Evolutionary conservation across 1,139 yeast genomes (phyloP).

Genomic region (Geotrichum citri-aurantii): DNA sequence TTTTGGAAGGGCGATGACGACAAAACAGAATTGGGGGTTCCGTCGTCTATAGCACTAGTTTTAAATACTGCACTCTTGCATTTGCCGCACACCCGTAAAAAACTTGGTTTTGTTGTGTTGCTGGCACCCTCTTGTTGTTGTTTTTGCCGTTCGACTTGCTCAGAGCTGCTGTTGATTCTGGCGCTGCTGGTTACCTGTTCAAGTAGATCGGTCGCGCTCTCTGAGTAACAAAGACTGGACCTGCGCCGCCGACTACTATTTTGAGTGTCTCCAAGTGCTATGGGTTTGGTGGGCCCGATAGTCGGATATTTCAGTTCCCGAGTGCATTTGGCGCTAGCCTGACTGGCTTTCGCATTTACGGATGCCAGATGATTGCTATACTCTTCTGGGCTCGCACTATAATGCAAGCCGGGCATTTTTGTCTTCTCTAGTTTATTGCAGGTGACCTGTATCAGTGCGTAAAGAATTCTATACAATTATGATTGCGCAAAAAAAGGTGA

Average conservation of each 20-base stretch:
- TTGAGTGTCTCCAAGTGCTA: neutral
- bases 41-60: neutral
- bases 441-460: neutral
- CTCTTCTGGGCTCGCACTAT: neutral
- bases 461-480: conserved; percentile 10
- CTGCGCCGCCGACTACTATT: conserved; percentile 15
- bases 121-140: neutral
- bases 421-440: neutral
- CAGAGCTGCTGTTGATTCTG: neutral
- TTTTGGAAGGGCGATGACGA: neutral
- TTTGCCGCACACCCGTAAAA: neutral
- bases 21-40: neutral
- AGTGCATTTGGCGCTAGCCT: neutral
- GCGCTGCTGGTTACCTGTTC: neutral
- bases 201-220: conserved; percentile 13
- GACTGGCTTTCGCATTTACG: neutral
- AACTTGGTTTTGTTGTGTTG: neutral
- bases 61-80: conserved; percentile 1
- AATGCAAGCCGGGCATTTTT: neutral
- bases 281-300: neutral
- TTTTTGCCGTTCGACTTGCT: neutral
- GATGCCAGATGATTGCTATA: neutral
- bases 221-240: conserved; percentile 21
- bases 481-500: conserved; percentile 1
- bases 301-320: neutral